Conservation (phyloP, 306 rosid species). For the Casuarina cunninghamiana region DNA sequence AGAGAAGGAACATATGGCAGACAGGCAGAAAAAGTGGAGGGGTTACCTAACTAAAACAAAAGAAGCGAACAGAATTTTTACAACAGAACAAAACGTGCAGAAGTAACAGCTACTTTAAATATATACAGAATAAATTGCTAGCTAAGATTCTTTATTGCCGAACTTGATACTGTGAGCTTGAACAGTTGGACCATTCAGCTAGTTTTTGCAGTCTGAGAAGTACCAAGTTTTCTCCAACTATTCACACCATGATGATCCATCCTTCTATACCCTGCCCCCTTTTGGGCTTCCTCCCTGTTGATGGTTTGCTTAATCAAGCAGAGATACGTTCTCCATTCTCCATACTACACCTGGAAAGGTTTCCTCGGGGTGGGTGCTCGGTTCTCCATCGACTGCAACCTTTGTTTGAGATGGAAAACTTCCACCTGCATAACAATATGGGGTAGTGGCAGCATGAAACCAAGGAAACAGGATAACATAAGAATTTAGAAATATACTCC, state of each 20-base stretch:
- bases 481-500: background rate
- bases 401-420: constrained; percentile 92
- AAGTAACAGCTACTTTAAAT: constrained; percentile 4
- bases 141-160: background rate
- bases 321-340: background rate
- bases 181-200: background rate
- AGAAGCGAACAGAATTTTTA: background rate
- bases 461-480: background rate
- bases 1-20: background rate
- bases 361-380: constrained; percentile 90
- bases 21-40: background rate
- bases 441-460: background rate
- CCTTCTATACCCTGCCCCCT: background rate
- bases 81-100: background rate
- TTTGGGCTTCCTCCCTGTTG: background rate
- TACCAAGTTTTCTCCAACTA: too few species aligned
- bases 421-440: constrained; percentile 60
- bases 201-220: background rate
- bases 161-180: background rate
- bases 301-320: background rate
- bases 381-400: constrained; percentile 89
- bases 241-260: background rate
- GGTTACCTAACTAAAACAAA: background rate
- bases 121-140: constrained; percentile 15
- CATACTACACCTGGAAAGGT: constrained; percentile 66